phyloP scores from a whole-genome alignment of 2,329 filamentous ascomycete species.

The Aspergillus versicolor region DNA sequence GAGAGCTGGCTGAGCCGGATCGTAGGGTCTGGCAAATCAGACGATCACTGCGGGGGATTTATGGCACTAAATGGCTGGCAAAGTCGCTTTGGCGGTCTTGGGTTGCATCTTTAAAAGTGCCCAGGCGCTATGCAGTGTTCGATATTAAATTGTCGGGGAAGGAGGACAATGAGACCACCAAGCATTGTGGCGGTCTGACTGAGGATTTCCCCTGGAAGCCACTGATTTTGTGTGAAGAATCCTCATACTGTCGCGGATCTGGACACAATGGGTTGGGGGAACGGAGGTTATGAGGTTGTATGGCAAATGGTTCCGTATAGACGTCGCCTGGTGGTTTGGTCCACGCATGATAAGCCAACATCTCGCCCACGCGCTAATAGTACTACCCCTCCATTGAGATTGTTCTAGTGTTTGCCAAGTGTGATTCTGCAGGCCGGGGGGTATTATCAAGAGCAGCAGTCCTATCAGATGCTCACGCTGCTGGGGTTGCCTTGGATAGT shows the following conservation, averaged over 20 bases:
- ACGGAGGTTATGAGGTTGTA: no score
- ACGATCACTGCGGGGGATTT: not conserved
- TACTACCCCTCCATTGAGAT: not conserved
- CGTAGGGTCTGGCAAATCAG: not conserved
- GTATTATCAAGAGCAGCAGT: not conserved
- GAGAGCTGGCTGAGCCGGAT: not conserved
- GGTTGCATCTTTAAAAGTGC: constrained; percentile 10
- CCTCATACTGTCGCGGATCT: not conserved
- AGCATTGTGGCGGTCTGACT: constrained; percentile 8
- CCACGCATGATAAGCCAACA: not conserved
- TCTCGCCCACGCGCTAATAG: not conserved
- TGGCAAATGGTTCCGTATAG: no score
- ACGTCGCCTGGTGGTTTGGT: no score
- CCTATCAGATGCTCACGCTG: not conserved
- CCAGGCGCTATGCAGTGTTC: not conserved
- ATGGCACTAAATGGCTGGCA: not conserved
- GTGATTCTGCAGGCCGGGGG: not conserved
- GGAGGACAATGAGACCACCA: not conserved
- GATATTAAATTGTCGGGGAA: not conserved
- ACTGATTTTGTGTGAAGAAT: not conserved
- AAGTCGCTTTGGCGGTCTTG: constrained; percentile 12
- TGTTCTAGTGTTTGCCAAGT: not conserved
- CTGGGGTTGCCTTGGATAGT: not conserved
- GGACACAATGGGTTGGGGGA: not conserved
- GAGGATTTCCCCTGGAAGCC: not conserved